Evolutionary conservation across 495 filamentous ascomycete species (phyloP).

Genomic region (Penicillium manginii): DNA sequence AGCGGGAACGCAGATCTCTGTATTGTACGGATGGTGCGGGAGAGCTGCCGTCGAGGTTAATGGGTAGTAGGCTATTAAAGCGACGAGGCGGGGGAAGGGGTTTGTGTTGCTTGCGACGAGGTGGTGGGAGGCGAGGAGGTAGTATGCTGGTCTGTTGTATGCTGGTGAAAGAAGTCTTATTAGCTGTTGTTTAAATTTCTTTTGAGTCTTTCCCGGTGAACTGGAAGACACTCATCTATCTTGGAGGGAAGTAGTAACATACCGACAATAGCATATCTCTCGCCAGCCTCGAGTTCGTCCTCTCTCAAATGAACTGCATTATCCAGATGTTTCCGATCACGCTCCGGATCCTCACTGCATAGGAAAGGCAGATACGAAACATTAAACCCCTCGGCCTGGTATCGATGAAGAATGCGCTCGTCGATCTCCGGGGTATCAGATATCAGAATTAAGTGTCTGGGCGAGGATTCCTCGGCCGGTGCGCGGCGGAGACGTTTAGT

Average conservation of each 20-base stretch:
- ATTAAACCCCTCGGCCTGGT: constrained; percentile 66
- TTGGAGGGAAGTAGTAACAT: constrained; percentile 12
- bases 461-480: constrained; percentile 19
- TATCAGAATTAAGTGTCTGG: constrained; percentile 58
- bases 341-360: constrained; percentile 43
- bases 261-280: constrained; percentile 54
- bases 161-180: constrained; percentile 42
- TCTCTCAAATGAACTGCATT: constrained; percentile 52
- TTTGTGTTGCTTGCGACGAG: constrained; percentile 45
- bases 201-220: not conserved
- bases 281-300: constrained; percentile 47
- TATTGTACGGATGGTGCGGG: not conserved
- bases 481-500: constrained; percentile 14
- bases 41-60: constrained; percentile 22
- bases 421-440: constrained; percentile 64
- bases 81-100: constrained; percentile 47
- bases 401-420: constrained; percentile 52
- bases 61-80: constrained; percentile 64
- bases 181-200: not conserved
- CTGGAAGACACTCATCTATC: no score
- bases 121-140: constrained; percentile 55
- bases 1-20: constrained; percentile 23
- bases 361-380: constrained; percentile 63
- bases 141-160: constrained; percentile 61
- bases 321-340: constrained; percentile 38